Percentiles rank a stretch among this genome's conserved stretches.
phyloP scores from a whole-genome alignment of 768 basidiomycete species.

The Xerocomus brunneocitrinus region DNA sequence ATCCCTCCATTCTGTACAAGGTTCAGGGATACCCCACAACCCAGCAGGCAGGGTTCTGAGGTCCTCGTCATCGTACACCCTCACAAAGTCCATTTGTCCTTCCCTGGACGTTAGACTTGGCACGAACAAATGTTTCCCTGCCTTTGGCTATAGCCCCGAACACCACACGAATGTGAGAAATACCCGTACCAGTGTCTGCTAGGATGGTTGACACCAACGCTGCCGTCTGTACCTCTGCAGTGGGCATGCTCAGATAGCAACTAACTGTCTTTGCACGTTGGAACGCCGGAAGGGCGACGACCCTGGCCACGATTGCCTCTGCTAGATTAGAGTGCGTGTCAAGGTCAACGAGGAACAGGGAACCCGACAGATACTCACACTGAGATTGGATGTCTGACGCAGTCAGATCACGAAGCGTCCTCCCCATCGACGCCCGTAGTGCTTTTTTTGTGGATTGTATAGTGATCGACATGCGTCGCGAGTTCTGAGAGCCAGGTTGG shows the following conservation, averaged over 20 bases:
- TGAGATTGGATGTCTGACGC: constrained; percentile 49
- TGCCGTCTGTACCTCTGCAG: constrained; percentile 61
- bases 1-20: constrained; percentile 41
- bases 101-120: constrained; percentile 54
- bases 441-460: constrained; percentile 44
- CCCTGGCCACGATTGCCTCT: constrained; percentile 38
- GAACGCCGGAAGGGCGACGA: constrained; percentile 52
- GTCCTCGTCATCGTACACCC: constrained; percentile 56
- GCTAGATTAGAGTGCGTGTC: constrained; percentile 13
- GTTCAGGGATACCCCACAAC: constrained; percentile 75
- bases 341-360: background rate
- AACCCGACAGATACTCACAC: constrained; percentile 37
- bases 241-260: constrained; percentile 80
- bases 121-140: constrained; percentile 66
- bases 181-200: constrained; percentile 42
- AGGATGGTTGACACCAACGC: constrained; percentile 49
- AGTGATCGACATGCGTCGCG: constrained; percentile 26
- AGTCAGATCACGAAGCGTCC: constrained; percentile 43
- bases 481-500: background rate
- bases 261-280: constrained; percentile 47
- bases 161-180: background rate
- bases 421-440: constrained; percentile 48
- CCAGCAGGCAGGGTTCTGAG: constrained; percentile 53
- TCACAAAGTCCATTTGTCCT: constrained; percentile 60
- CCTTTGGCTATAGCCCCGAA: background rate